Conservation (phyloP, 179 eudicot genomes). For the Amaranthus tricolor region DNA sequence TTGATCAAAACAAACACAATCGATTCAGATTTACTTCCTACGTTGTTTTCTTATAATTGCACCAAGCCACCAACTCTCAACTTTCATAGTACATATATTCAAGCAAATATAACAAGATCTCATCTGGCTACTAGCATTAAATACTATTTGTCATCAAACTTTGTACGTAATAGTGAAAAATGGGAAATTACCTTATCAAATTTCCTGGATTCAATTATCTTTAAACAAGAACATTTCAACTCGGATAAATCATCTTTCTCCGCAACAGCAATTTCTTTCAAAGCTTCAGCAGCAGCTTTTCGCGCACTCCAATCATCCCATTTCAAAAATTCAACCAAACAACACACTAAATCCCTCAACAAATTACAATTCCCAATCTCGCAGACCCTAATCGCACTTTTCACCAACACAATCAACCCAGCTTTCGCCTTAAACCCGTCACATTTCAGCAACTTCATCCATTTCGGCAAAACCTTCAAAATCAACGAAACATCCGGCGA, state of each 20-base stretch:
- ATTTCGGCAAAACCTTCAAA: slow-evolving; percentile 45
- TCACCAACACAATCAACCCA: slow-evolving; percentile 49
- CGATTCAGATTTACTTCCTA: too few species aligned
- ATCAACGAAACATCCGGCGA: slow-evolving; percentile 40
- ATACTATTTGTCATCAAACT: slow-evolving; percentile 10
- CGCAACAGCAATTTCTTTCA: slow-evolving; percentile 56
- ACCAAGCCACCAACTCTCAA: too few species aligned
- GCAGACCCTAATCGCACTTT: slow-evolving; percentile 53
- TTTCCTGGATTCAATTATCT: slow-evolving; percentile 66
- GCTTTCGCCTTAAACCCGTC: slow-evolving; percentile 67
- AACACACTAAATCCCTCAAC: slow-evolving; percentile 52
- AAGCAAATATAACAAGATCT: too few species aligned
- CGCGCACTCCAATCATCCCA: slow-evolving; percentile 82
- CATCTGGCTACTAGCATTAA: slow-evolving; percentile 7
- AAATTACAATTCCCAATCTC: slow-evolving; percentile 40
- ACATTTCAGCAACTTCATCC: slow-evolving; percentile 52
- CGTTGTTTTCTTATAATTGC: too few species aligned
- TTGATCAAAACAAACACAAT: not conserved
- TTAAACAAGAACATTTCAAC: slow-evolving; percentile 55
- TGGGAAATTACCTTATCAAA: slow-evolving; percentile 66
- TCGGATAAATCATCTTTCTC: slow-evolving; percentile 59
- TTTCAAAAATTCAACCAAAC: slow-evolving; percentile 56
- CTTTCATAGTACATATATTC: too few species aligned
- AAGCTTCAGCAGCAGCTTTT: slow-evolving; percentile 78
- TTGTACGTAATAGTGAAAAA: not conserved